phyloP scores from a whole-genome alignment of 1,284 basidiomycete genomes.

The Mycena sp. region DNA sequence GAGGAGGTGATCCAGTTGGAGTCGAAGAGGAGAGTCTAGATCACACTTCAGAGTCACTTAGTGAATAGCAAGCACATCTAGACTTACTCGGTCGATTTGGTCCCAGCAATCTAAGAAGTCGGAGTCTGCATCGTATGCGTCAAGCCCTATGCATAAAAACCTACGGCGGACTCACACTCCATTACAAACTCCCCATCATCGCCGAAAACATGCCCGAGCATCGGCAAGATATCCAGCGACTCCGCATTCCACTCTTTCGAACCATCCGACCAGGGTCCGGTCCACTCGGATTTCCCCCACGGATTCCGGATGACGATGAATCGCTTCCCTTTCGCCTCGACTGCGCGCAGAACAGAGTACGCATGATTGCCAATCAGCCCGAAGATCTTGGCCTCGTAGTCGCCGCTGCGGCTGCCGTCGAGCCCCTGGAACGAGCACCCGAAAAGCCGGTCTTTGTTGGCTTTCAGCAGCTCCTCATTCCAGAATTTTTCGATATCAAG shows the following conservation, averaged over 20 bases:
- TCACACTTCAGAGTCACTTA: not conserved
- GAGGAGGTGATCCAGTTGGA: constrained; percentile 57
- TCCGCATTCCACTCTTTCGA: constrained; percentile 60
- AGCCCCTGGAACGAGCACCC: constrained; percentile 48
- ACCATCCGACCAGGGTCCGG: constrained; percentile 61
- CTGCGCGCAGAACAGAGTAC: constrained; percentile 60
- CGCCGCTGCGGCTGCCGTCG: constrained; percentile 53
- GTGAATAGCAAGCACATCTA: not conserved
- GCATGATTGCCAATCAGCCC: constrained; percentile 56
- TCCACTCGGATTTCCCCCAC: constrained; percentile 62
- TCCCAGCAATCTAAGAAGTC: constrained; percentile 60
- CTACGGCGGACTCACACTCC: constrained; percentile 52
- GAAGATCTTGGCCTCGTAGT: constrained; percentile 45
- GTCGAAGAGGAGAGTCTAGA: constrained; percentile 54
- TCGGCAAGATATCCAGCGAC: constrained; percentile 51
- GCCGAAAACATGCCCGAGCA: constrained; percentile 52
- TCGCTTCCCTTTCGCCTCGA: constrained; percentile 56
- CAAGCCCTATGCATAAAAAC: not conserved
- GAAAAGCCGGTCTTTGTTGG: constrained; percentile 57
- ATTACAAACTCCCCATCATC: constrained; percentile 65
- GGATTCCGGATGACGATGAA: constrained; percentile 65
- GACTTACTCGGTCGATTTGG: constrained; percentile 47
- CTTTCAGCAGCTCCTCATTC: constrained; percentile 50
- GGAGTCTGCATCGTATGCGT: constrained; percentile 42
- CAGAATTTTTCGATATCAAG: constrained; percentile 53